Evolutionary conservation across 225 moss, liverwort and hornwort species (phyloP).

Genomic region (Pseudoscleropodium purum): DNA sequence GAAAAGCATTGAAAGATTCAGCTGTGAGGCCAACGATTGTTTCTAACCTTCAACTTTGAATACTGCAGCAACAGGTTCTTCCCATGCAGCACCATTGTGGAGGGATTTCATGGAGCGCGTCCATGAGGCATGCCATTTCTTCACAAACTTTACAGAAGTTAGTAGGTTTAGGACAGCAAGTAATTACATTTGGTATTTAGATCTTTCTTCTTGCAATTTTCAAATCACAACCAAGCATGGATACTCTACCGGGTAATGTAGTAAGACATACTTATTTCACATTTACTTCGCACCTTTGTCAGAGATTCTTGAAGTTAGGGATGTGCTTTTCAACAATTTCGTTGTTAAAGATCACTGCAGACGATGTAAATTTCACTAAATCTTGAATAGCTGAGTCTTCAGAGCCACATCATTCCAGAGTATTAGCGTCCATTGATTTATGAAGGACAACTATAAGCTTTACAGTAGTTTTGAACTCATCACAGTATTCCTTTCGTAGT

Average conservation of each 20-base stretch:
- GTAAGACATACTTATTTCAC: not conserved
- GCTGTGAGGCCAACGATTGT: not conserved
- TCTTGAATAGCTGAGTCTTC: not conserved
- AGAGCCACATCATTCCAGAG: not conserved
- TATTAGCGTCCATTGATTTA: not conserved
- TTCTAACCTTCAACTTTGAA: not conserved
- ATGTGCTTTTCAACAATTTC: not conserved
- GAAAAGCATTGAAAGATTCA: not conserved
- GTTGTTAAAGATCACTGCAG: not conserved
- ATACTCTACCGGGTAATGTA: not conserved
- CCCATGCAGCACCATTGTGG: constrained; percentile 96
- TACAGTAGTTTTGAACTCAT: not conserved
- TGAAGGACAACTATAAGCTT: not conserved
- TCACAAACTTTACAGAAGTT: not conserved
- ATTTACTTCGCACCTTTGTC: not conserved
- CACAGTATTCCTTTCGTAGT: not conserved
- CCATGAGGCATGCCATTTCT: constrained; percentile 51
- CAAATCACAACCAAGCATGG: not conserved
- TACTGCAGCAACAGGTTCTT: constrained; percentile 73
- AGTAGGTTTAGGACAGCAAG: not conserved
- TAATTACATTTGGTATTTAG: not conserved
- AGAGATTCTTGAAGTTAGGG: not conserved
- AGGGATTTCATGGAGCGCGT: constrained; percentile 77
- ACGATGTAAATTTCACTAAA: not conserved
- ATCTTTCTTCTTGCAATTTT: not conserved